Base-by-base conservation (phyloP, 2,329 filamentous ascomycete genomes). In the Colletotrichum echinochloae region DNA sequence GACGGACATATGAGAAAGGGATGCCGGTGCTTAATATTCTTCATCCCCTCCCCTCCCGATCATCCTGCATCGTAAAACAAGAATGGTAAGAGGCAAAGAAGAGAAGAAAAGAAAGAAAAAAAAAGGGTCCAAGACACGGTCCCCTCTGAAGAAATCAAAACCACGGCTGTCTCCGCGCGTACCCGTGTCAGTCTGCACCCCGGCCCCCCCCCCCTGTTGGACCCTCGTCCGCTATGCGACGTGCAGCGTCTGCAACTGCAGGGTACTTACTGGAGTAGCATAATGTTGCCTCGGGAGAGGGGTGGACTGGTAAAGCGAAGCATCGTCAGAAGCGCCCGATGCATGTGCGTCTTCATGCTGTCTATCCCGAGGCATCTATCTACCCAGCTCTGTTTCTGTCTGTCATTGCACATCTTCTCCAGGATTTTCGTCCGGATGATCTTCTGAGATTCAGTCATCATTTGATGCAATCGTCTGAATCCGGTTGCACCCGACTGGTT, bases 101-200 rank as follows among this genome's bases (percentile, higher is more conserved):
- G 9, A 11, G 4, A 46, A 11, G 11, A n/a, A 16, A 44, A 28
- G 18, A 14, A 14, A 30, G 7, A 16, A 3, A 62, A 8, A 9
- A 26, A 54, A 18, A 5, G 46, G 23, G 46, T 62, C 60, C 52
- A 33, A 44, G 14, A 41, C 23, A 41, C 18, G 20, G 41, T n/a
- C n/a, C 20, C 35, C 23, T 20, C 3, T 41, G 46, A 52, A 51
- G 14, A 48, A 60, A 26, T n/a, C 9, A 26, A 28, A 26, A 20
- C 44, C 44, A 35, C 44, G 44, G 44, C 39, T 26, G 59, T 60
- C 44, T 35, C 59, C 44, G 59, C 23, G 57, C 33, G 9, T n/a
- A 60, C 33, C 52, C 33, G 59, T 49, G 59, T 39, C 59, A 49
- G 30, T 37, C 35, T 52, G 35, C n/a, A n/a, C n/a, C 30, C 54